Base-by-base conservation (phyloP, 345 rosid genomes). In the Gossypium herbaceum region DNA sequence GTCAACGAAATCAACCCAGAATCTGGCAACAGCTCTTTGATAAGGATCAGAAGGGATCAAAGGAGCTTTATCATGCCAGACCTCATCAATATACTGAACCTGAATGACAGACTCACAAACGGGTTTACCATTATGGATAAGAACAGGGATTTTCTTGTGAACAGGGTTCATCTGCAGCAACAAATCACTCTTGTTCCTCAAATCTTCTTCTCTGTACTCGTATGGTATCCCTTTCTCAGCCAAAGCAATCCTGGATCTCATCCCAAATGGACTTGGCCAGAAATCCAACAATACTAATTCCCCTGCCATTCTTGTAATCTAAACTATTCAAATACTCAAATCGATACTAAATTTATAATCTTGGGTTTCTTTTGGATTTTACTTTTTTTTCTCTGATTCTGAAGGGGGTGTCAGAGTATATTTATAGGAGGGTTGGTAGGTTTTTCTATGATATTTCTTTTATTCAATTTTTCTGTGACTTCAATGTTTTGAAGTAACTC, bases 81-180 rank as follows among this genome's bases (percentile, higher is more conserved):
- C 34, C 80, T 77, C 80, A 43, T 78, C 81, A 16, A 78, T 68
- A 64, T 78, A 78, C 63, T 78, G 69, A 48, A 78, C 57, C 50
- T 20, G 59, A 39, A 68, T 68, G 54, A 73, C 74, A 1, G 81
- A 78, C 68, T 78, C 81, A 72, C 77, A 73, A 11, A 73, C 3
- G 4, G 77, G 73, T 47, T 61, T 78, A 19, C 81, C 77, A 1
- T 60, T 51, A 19, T 74, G 76, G 45, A 74, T 61, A 15, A 74
- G 76, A 11, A 74, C 61, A 2, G 71, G 76, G 51, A 74, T 34
- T 65, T 74, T 74, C 51, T 74, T 74, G 25, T 74, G 70, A 50
- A 62, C 34, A 1, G 76, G 76, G 48, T 74, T 74, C 76, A 74
- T 74, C n/a, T 74, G 50, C 22, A 74, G 34, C 3, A 74, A 71